Conservation (phyloP, 2,329 filamentous ascomycete genomes). For the Aspergillus sp. region DNA sequence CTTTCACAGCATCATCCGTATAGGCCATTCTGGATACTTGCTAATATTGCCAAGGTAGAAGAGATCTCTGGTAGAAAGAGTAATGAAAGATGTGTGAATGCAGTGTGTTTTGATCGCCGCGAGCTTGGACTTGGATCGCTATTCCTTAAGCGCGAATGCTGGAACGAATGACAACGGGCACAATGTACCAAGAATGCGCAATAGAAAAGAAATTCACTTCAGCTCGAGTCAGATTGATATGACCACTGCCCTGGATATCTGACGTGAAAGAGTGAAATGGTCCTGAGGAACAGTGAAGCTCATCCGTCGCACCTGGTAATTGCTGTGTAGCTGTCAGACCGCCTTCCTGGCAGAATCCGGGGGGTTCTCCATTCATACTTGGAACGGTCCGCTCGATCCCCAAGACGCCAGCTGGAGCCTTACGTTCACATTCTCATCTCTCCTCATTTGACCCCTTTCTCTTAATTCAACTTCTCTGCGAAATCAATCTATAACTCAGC, state of each 20-base stretch:
- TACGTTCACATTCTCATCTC: slow-evolving; percentile 17
- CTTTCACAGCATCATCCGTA: slow-evolving; percentile 90
- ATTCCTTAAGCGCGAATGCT: background rate
- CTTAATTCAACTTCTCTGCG: slow-evolving; percentile 8
- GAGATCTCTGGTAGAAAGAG: background rate
- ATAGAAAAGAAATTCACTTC: background rate
- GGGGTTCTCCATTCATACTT: slow-evolving; percentile 7
- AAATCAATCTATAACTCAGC: background rate
- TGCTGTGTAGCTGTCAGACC: slow-evolving; percentile 20
- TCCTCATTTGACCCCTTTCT: slow-evolving; percentile 10
- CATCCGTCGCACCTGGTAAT: slow-evolving; percentile 10
- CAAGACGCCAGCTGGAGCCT: slow-evolving; percentile 27
- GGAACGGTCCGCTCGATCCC: slow-evolving; percentile 13
- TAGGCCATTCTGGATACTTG: slow-evolving; percentile 70
- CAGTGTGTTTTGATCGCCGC: slow-evolving; percentile 3
- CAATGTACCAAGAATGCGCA: background rate
- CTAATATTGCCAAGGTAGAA: background rate
- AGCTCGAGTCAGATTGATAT: background rate
- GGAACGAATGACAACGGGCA: background rate
- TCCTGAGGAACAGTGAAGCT: slow-evolving; percentile 14
- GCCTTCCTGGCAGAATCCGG: slow-evolving; percentile 24
- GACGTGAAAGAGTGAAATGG: slow-evolving; percentile 2
- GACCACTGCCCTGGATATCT: background rate
- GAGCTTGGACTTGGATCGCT: background rate
- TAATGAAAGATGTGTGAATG: background rate